Base-by-base conservation (phyloP, 305 asterid species). In the Fraxinus sp. region DNA sequence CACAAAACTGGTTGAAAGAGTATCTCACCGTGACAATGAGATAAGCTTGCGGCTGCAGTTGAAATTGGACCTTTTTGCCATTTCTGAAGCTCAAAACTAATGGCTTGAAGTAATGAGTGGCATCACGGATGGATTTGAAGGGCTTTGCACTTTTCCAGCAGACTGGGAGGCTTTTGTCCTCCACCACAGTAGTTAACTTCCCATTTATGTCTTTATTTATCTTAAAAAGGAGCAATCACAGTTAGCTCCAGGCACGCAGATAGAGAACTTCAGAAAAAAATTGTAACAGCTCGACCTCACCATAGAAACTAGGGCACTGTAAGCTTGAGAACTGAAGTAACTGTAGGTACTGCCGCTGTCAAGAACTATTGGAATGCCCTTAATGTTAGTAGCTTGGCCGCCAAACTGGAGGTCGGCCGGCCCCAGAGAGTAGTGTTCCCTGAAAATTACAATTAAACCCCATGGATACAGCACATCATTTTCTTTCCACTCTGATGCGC, bases 321-420 rank as follows among this genome's bases (percentile, higher is more conserved):
- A 94, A 20, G 94, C 92, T 82, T 83, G 62, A 71, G 94, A 86
- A 90, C 77, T 89, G 64, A 95, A 91, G 94, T 95, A 95, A 24
- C 91, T 94, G 86, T 92, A 95, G 80, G 99, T 94, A 81, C 99
- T 95, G 79, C 99, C 99, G 83, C 98, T 95, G 80, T 95, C 99
- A 35, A 95, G 90, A 37, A 93, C 91, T 83, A 92, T 86, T 4
- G 85, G 87, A 73, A 93, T 90, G 85, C 89, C 91, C 84, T 93
- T 92, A 9, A 91, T 44, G 9, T 87, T 90, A 14, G 95, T 89
- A 52, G 92, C 86, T 85, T 85, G 89, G 39, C 95, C 97, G 5
- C 85, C 92, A 13, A 90, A 85, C 62, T 75, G 86, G 74, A 95
- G 85, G 87, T 93, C 91, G 3, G 95, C 97, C 0, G 88, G 86